Evolutionary conservation across 768 basidiomycete species (phyloP).

Genomic region (Amanita brunnescens): DNA sequence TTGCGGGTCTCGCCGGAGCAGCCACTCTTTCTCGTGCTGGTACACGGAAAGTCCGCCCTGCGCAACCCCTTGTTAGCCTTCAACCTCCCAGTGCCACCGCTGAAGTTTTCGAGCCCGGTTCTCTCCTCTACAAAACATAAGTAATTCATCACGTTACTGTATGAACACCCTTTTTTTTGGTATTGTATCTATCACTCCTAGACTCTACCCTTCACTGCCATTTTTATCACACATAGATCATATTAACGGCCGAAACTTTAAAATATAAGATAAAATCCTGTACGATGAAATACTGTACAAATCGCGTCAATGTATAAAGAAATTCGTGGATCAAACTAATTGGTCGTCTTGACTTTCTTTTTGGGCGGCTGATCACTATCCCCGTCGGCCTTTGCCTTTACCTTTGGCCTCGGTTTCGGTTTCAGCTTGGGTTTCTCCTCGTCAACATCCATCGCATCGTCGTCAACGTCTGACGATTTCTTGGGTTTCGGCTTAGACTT

Average conservation of each 20-base stretch:
- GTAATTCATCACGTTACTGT: no score
- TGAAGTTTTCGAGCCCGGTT: slow-evolving; percentile 66
- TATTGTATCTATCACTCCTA: neutral
- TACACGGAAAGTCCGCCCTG: slow-evolving; percentile 27
- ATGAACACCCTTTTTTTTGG: neutral
- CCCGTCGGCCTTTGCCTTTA: slow-evolving; percentile 23
- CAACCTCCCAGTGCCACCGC: no score
- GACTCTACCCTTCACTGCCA: neutral
- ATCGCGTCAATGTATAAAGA: neutral
- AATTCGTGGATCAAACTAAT: slow-evolving; percentile 19
- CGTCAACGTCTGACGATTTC: slow-evolving; percentile 19
- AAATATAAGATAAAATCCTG: neutral
- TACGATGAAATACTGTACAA: neutral
- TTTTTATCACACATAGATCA: neutral
- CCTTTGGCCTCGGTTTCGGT: slow-evolving; percentile 20
- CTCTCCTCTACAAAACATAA: slow-evolving; percentile 45
- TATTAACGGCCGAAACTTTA: neutral
- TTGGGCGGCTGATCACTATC: slow-evolving; percentile 49
- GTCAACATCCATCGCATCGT: slow-evolving; percentile 43
- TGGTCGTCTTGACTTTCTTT: slow-evolving; percentile 64
- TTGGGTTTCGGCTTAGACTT: slow-evolving; percentile 41
- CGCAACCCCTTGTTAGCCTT: slow-evolving; percentile 34
- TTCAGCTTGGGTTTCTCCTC: slow-evolving; percentile 35
- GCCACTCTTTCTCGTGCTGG: slow-evolving; percentile 27
- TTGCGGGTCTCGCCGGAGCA: slow-evolving; percentile 18